Base-by-base conservation (phyloP, 1,284 basidiomycete genomes). In the Apiotrichum veenhuisii region DNA sequence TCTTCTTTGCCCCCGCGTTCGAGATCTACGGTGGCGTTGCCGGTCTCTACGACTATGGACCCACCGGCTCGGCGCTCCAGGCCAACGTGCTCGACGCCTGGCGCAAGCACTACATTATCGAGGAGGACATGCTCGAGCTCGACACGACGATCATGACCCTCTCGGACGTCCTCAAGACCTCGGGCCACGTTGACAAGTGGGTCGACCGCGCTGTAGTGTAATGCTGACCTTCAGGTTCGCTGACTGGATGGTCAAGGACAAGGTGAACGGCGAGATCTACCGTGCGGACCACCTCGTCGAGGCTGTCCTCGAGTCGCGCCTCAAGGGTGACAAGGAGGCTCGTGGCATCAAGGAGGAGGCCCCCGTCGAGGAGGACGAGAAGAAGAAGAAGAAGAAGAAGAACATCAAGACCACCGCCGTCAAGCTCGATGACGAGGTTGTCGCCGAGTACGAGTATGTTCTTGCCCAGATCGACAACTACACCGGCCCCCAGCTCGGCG, bases 161-260 rank as follows among this genome's bases (percentile, higher is more conserved):
- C 27, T 84, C 89, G 1, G 83, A 94, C 17, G 95, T 99, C 7
- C 94, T 98, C 76, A 95, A 98, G 78, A 89, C 95, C 0, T 98
- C 93, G 33, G 96, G 96, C 36, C 96, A 98, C 79, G 96, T 98
- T 56, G 95, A 95, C 61, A 87, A 95, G 69, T 75, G 57, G 55
- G 71, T 63, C 0, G n/a, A 3, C 15, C 2, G 15, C 25, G 7
- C 10, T 18, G 22, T 17, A 26, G 22, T 20, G n/a, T n/a, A n/a
- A n/a, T n/a, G 33, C 60, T 59, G 38, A 58, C 60, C 1, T 34
- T 5, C 57, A 75, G 73, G 63, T 99, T 98, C 72, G 89, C 95
- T 20, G 96, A 98, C 75, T 98, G 94, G 94, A 98, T 98, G 96
- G 89, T 91, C 74, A 96, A 96, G 80, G 96, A 99, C 71, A 78